Conservation (phyloP, 164 flowering plant species). For the Pachysandra terminalis region DNA sequence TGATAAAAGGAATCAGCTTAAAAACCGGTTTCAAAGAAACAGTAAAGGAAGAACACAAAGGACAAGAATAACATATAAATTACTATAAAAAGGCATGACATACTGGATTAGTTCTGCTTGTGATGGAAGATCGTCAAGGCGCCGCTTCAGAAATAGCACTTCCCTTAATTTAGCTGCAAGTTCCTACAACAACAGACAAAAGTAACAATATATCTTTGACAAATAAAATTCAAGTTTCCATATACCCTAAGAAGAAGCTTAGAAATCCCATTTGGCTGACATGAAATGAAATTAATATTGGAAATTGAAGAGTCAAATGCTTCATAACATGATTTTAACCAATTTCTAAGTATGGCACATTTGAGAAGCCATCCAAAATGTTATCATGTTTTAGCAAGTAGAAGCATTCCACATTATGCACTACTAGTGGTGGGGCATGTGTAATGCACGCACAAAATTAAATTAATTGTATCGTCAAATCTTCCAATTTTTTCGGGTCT, state of each 20-base stretch:
- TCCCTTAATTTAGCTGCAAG: slow-evolving; percentile 56
- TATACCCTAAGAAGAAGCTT: not conserved
- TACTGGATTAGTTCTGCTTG: slow-evolving; percentile 83
- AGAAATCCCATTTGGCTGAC: not conserved
- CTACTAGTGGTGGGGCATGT: too few relatives aligned
- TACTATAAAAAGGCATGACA: slow-evolving; percentile 15
- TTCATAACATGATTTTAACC: not conserved
- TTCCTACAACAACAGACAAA: slow-evolving; percentile 36
- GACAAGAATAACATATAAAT: not conserved
- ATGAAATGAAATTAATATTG: not conserved
- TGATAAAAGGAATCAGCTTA: too few relatives aligned
- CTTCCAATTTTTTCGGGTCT: too few relatives aligned
- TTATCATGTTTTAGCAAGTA: not conserved
- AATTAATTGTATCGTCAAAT: too few relatives aligned
- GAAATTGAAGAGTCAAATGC: too few relatives aligned
- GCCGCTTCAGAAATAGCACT: slow-evolving; percentile 43
- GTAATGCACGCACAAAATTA: too few relatives aligned
- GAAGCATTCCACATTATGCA: not conserved
- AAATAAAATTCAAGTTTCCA: not conserved
- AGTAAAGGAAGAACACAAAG: not conserved
- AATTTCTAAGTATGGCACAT: not conserved
- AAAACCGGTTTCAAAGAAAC: too few relatives aligned
- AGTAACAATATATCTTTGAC: not conserved
- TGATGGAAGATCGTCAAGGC: slow-evolving; percentile 61
- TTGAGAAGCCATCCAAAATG: not conserved